A percentile compares a stretch with the other conserved stretches of the same genome.
Conservation (phyloP, 306 rosid species). For the Acmispon strigosus region DNA sequence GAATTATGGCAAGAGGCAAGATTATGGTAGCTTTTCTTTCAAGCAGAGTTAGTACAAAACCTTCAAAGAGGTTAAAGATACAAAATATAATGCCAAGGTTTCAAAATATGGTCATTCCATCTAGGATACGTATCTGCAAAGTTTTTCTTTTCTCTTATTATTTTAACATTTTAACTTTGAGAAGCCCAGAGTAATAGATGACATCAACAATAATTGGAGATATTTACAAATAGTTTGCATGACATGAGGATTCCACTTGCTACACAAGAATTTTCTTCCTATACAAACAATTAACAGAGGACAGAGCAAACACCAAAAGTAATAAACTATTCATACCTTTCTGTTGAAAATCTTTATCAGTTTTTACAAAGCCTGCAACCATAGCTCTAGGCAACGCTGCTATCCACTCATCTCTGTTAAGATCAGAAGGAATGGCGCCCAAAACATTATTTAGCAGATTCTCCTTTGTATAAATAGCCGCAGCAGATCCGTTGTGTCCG, state of each 20-base stretch:
- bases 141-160: not conserved
- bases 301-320: not conserved
- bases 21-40: not conserved
- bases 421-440: constrained; percentile 79
- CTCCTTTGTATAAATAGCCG: constrained; percentile 94
- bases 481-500: constrained; percentile 98
- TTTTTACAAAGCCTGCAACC: constrained; percentile 98
- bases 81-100: not conserved
- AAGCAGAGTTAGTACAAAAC: not conserved
- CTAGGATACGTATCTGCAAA: not conserved
- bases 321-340: constrained; percentile 43
- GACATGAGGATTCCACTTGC: not conserved
- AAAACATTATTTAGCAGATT: constrained; percentile 76
- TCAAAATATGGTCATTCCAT: not conserved
- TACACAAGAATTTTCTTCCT: not conserved
- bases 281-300: constrained; percentile 7
- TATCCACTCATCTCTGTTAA: constrained; percentile 92
- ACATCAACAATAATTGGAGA: not conserved
- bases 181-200: not conserved
- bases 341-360: constrained; percentile 87
- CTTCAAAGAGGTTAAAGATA: not conserved
- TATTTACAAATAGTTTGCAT: not conserved
- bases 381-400: constrained; percentile 96
- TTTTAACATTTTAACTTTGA: constrained; percentile 1
- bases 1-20: not conserved